Percentiles rank a stretch among this genome's conserved stretches.
These are phyloP conservation scores for barley (Hordeum vulgare) DNA, from an alignment of 176 grass and related monocot species.

Conservation along the genomic window DNA sequence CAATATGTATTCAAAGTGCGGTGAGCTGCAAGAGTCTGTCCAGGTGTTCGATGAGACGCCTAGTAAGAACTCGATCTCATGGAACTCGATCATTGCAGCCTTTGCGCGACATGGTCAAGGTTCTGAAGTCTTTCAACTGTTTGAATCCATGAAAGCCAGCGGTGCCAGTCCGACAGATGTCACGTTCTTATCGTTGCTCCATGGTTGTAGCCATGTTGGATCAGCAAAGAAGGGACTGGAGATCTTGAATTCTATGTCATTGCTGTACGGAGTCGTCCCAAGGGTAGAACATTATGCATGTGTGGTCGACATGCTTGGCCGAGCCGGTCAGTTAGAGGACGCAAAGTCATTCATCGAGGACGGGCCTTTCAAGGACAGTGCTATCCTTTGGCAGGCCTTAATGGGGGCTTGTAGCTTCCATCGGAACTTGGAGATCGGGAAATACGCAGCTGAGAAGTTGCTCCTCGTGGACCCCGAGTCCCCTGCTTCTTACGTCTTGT, in stretches of 20 bases:
- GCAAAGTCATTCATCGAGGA: constrained; percentile 70
- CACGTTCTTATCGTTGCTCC: constrained; percentile 78
- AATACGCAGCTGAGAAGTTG: constrained; percentile 60
- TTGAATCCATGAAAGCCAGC: constrained; percentile 62
- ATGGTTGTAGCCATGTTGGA: constrained; percentile 77
- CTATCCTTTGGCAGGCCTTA: constrained; percentile 71
- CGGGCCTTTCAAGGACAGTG: constrained; percentile 33
- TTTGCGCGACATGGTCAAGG: constrained; percentile 68
- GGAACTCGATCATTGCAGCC: constrained; percentile 86
- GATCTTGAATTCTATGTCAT: constrained; percentile 57
- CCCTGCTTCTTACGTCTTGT: constrained; percentile 54
- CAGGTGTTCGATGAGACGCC: constrained; percentile 47
- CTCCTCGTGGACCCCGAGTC: constrained; percentile 42
- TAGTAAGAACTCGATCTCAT: constrained; percentile 52
- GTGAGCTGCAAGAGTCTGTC: constrained; percentile 53
- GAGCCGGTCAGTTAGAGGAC: constrained; percentile 42
- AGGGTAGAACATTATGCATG: constrained; percentile 82
- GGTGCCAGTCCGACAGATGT: constrained; percentile 60
- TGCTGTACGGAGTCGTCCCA: constrained; percentile 38
- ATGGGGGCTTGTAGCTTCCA: constrained; percentile 86
- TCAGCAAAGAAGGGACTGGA: constrained; percentile 65
- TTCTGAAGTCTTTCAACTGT: constrained; percentile 43
- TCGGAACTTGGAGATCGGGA: constrained; percentile 54
- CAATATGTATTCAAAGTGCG: constrained; percentile 94
- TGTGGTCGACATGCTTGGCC: constrained; percentile 79